Base-by-base conservation (phyloP, 2,329 filamentous ascomycete genomes). In the Aspergillus sp. region DNA sequence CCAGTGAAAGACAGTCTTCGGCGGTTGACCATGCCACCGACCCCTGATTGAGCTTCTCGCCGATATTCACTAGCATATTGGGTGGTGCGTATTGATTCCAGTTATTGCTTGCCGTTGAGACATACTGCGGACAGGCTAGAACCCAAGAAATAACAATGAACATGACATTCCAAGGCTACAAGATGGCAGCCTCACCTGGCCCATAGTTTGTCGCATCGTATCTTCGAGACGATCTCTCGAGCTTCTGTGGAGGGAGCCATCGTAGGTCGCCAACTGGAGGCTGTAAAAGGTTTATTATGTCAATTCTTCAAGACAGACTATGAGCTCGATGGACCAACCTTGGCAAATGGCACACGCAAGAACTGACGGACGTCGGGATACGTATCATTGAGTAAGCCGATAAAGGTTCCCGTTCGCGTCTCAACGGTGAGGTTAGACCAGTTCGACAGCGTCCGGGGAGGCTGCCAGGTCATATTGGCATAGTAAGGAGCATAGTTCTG, bases 1-100 rank as follows among this genome's bases (percentile, higher is more conserved):
- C 73, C 7, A 76, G 57, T 2, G 67, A 71, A 31, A 79, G 57
- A 41, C 76, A 79, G 45, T 78, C 75, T 55, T 79, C 76, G 7
- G 65, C 60, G 1, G 63, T 59, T 11, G 63, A 59, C 53, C 54
- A 55, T 6, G 56, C 56, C 14, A 55, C 50, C 4, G 56, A 49
- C 0, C 57, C 60, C 17, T 51, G 43, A 21, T 51, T 51, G 3
- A 46, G 49, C 32, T 51, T 53, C 19, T 69, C 62, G 0, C 49
- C 55, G 3, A 53, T 34, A 16, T 44, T 58, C 14, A 59, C 5
- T 9, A 59, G 11, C 32, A 34, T 34, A 34, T 34, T 34, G 11
- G 32, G 32, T 4, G 32, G 32, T n/a, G 32, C 32, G 32, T 34
- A 34, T 34, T 34, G 32, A 34, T 34, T 34, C 32, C 32, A 34